Percentiles rank a stretch among this genome's conserved stretches.
phyloP scores from a whole-genome alignment of 2,329 filamentous ascomycete genomes.

The Pezicula radicicola region DNA sequence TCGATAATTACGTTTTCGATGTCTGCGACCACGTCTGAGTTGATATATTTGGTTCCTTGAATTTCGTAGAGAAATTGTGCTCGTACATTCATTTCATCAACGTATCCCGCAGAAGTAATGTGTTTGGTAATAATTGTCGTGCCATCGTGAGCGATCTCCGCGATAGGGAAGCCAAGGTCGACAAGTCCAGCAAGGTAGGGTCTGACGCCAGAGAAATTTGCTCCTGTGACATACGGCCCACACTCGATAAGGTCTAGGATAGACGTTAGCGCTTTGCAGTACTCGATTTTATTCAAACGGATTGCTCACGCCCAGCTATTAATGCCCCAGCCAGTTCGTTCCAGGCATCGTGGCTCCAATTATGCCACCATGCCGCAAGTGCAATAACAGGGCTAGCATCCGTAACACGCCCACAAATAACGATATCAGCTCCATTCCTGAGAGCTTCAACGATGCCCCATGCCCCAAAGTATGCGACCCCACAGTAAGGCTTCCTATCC shows the following conservation, averaged over 20 bases:
- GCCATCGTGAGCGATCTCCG: slow-evolving; percentile 36
- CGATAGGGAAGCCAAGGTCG: slow-evolving; percentile 42
- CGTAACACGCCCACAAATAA: slow-evolving; percentile 39
- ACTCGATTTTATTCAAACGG: too few relatives aligned
- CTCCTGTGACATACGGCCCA: slow-evolving; percentile 15
- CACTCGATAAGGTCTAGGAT: slow-evolving; percentile 28
- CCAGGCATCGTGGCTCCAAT: slow-evolving; percentile 35
- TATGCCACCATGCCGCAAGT: slow-evolving; percentile 32
- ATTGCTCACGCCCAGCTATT: slow-evolving; percentile 23
- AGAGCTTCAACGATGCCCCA: slow-evolving; percentile 33
- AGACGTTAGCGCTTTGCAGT: too few relatives aligned
- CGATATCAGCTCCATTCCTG: slow-evolving; percentile 39
- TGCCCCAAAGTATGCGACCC: slow-evolving; percentile 48
- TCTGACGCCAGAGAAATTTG: slow-evolving; percentile 24
- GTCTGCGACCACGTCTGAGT: slow-evolving; percentile 53
- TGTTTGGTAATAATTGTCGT: slow-evolving; percentile 43
- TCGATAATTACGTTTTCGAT: slow-evolving; percentile 36
- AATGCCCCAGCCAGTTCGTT: slow-evolving; percentile 34
- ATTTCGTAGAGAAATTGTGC: slow-evolving; percentile 52
- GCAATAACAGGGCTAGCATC: slow-evolving; percentile 38
- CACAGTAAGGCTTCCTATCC: background rate
- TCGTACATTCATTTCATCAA: slow-evolving; percentile 45
- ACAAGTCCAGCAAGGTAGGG: slow-evolving; percentile 32
- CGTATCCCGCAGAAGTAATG: slow-evolving; percentile 32
- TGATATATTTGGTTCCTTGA: slow-evolving; percentile 54